These are phyloP conservation scores for Vigna mungo DNA, from an alignment of 306 rosid genomes.

Conservation along the genomic window DNA sequence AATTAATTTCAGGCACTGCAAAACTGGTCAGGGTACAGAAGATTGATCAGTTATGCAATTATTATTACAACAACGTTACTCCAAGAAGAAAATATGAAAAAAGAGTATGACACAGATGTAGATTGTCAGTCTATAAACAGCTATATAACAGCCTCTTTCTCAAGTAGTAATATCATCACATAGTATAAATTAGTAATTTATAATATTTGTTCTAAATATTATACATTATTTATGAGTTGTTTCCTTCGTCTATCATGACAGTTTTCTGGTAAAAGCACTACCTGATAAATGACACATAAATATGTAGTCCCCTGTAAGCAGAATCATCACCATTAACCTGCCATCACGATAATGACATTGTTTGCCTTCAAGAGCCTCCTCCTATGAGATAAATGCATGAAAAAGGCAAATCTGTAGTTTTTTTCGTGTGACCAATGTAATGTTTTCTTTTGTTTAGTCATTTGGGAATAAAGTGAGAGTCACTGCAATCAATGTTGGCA, in stretches of 20 bases:
- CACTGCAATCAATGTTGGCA: slow-evolving; percentile 1
- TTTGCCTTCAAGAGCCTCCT: neutral
- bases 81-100: slow-evolving; percentile 16
- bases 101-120: neutral
- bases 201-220: neutral
- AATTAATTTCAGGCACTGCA: slow-evolving; percentile 34
- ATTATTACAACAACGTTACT: slow-evolving; percentile 26
- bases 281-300: neutral
- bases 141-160: neutral
- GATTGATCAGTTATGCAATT: slow-evolving; percentile 10
- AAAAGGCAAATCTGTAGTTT: neutral
- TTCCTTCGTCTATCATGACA: neutral
- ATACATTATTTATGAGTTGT: neutral
- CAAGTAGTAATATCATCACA: neutral
- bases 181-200: neutral
- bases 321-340: neutral
- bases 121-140: slow-evolving; percentile 8
- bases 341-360: neutral
- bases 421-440: slow-evolving; percentile 25
- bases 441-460: neutral
- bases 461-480: slow-evolving; percentile 20
- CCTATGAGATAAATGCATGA: neutral
- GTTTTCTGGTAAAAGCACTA: neutral
- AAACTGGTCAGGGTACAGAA: slow-evolving; percentile 36
- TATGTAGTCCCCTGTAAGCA: neutral